Evolutionary conservation across 768 basidiomycete species (phyloP).

Genomic region (Xerocomus potaroensis): DNA sequence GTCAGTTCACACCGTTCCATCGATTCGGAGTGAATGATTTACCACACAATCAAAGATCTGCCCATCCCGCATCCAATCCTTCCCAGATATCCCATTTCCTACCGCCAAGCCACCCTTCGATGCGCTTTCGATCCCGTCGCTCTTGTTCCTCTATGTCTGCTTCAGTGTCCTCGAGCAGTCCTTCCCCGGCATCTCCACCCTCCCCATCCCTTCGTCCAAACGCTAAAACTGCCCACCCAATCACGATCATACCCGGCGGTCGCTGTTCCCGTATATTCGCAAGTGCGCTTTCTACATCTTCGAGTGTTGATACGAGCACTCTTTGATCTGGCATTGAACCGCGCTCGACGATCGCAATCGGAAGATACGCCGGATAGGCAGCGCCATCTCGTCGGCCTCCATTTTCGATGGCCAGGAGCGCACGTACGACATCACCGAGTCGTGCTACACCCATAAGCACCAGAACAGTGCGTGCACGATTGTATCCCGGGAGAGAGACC

Average conservation of each 20-base stretch:
- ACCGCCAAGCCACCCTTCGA: conserved; percentile 56
- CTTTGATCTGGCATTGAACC: conserved; percentile 95
- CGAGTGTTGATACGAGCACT: conserved; percentile 72
- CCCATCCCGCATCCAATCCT: conserved; percentile 51
- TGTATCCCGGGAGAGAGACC: conserved; percentile 85
- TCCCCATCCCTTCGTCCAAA: conserved; percentile 34
- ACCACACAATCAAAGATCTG: conserved; percentile 13
- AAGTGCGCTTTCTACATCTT: conserved; percentile 64
- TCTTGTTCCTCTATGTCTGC: conserved; percentile 17
- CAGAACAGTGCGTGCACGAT: conserved; percentile 73
- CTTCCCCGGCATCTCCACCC: conserved; percentile 58
- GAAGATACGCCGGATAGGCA: conserved; percentile 69
- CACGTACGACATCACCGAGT: conserved; percentile 62
- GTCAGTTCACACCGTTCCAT: too few species aligned
- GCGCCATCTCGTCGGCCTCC: conserved; percentile 46
- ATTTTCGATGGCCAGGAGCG: conserved; percentile 37
- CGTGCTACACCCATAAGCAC: conserved; percentile 96
- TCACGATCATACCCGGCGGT: conserved; percentile 93
- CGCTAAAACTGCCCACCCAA: conserved; percentile 88
- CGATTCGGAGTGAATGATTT: too few species aligned
- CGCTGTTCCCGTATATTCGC: conserved; percentile 78
- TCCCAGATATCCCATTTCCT: conserved; percentile 60
- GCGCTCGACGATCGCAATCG: conserved; percentile 92
- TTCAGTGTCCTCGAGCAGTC: conserved; percentile 59
- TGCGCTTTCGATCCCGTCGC: conserved; percentile 36